phyloP scores from a whole-genome alignment of 2,329 filamentous ascomycete species.

The Aspergillus sp. region DNA sequence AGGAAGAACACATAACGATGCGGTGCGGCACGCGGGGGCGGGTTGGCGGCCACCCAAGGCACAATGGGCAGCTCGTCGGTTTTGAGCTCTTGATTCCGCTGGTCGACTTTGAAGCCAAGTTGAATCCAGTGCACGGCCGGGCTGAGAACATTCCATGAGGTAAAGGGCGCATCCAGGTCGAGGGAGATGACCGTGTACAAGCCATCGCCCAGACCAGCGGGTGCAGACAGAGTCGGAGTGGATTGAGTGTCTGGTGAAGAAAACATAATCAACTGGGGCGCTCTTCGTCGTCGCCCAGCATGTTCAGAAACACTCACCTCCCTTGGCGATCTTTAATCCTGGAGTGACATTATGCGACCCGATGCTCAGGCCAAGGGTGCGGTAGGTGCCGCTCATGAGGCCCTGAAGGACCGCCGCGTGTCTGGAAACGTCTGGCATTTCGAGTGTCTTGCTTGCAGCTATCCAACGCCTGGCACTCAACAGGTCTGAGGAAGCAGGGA shows the following conservation, averaged over 20 bases:
- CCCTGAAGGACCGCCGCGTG: not conserved
- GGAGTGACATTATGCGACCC: not conserved
- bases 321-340: not conserved
- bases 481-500: too few relatives aligned
- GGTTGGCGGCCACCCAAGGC: too few relatives aligned
- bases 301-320: not conserved
- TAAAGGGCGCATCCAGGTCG: not conserved
- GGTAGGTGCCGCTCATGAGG: not conserved
- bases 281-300: not conserved
- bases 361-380: not conserved
- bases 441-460: not conserved
- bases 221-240: not conserved
- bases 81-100: too few relatives aligned
- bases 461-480: too few relatives aligned
- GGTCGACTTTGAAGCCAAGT: not conserved
- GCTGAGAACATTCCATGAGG: not conserved
- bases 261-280: not conserved
- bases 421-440: not conserved
- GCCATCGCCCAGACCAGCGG: not conserved
- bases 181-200: not conserved
- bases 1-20: too few relatives aligned
- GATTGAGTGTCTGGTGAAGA: not conserved
- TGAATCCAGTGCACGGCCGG: slow-evolving; percentile 6
- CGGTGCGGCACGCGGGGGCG: too few relatives aligned
- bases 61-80: too few relatives aligned